Percentiles rank a stretch among this genome's conserved stretches.
phyloP scores from a whole-genome alignment of 2,329 filamentous ascomycete genomes.

The Thelonectria discophora region DNA sequence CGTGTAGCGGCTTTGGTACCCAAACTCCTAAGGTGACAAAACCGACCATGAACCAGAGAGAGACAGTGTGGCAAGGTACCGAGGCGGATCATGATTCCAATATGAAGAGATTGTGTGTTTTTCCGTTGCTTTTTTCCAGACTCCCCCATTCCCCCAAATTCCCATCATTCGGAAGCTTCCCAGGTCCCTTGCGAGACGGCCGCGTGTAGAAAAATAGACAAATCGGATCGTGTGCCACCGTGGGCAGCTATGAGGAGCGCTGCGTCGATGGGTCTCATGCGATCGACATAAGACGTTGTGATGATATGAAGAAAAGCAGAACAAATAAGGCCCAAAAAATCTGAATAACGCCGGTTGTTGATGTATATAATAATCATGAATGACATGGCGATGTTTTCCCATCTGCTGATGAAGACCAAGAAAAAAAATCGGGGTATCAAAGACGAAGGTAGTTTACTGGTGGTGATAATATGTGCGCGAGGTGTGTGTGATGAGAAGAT shows the following conservation, averaged over 20 bases:
- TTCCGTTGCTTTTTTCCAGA: slow-evolving; percentile 24
- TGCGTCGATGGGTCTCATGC: slow-evolving; percentile 19
- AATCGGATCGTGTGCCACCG: slow-evolving; percentile 23
- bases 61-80: slow-evolving; percentile 7
- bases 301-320: slow-evolving; percentile 34
- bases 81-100: slow-evolving; percentile 26
- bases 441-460: slow-evolving; percentile 46
- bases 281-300: slow-evolving; percentile 29
- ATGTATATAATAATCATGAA: slow-evolving; percentile 44
- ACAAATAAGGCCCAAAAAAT: slow-evolving; percentile 33
- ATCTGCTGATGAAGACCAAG: slow-evolving; percentile 40
- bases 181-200: slow-evolving; percentile 18
- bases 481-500: slow-evolving; percentile 27
- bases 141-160: slow-evolving; percentile 7
- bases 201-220: slow-evolving; percentile 15
- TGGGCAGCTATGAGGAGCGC: slow-evolving; percentile 25
- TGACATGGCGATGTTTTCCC: slow-evolving; percentile 42
- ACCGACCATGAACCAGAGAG: slow-evolving; percentile 3
- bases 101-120: slow-evolving; percentile 12
- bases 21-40: slow-evolving; percentile 12
- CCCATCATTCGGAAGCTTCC: slow-evolving; percentile 13
- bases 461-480: slow-evolving; percentile 42
- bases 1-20: neutral
- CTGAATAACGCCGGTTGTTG: slow-evolving; percentile 43
- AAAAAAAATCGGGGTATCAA: slow-evolving; percentile 49